Evolutionary conservation across 192 early-diverging fungal species (phyloP).

Genomic region (Linnemannia zychae): DNA sequence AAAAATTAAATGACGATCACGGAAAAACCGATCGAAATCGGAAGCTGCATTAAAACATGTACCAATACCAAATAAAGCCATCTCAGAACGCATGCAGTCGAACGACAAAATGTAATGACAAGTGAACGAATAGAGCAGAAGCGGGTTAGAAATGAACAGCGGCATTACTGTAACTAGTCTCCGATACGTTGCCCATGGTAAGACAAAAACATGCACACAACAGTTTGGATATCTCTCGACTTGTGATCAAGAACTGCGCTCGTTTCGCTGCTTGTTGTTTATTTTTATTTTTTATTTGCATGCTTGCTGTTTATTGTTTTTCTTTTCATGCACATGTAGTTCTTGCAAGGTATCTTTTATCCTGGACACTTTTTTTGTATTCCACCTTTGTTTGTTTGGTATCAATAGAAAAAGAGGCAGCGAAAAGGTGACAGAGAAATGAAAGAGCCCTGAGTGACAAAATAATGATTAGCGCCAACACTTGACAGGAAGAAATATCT

Average conservation of each 20-base stretch:
- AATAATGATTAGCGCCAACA: background rate
- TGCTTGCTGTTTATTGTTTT: background rate
- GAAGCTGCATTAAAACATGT: background rate
- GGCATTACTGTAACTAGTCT: background rate
- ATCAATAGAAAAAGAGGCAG: background rate
- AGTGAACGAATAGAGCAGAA: background rate
- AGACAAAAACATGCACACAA: background rate
- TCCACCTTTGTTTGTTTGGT: background rate
- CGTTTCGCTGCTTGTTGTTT: background rate
- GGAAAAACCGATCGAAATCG: background rate
- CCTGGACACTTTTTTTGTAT: too few species aligned
- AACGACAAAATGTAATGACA: background rate
- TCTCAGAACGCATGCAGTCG: background rate
- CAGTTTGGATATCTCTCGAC: too few species aligned
- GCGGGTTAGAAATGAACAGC: background rate
- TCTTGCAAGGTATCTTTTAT: background rate
- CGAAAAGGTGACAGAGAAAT: background rate
- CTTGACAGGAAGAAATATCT: background rate
- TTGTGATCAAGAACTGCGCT: background rate
- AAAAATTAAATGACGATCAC: background rate
- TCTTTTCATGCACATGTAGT: conserved; percentile 6
- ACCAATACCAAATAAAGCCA: background rate
- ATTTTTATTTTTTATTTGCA: background rate
- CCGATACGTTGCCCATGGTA: background rate
- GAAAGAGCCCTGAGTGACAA: background rate